These are phyloP conservation scores for Penicillium nordicum DNA, from an alignment of 2,329 filamentous ascomycete species.

Conservation along the genomic window DNA sequence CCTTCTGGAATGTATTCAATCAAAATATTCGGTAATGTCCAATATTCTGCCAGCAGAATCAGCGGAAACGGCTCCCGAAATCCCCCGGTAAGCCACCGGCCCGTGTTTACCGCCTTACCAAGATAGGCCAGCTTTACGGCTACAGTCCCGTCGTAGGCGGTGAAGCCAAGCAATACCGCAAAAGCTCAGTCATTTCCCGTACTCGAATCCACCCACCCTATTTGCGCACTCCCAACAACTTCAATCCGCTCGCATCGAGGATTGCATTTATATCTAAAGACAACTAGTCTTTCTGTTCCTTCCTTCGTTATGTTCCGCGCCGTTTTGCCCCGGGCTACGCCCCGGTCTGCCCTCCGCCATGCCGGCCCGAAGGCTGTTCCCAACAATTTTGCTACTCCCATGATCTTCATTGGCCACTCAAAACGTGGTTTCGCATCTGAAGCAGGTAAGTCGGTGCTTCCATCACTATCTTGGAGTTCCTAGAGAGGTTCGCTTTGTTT, in stretches of 20 bases:
- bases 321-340: conserved; percentile 49
- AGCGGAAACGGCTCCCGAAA: neutral
- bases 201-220: conserved; percentile 16
- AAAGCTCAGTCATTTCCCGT: conserved; percentile 25
- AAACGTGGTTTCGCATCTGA: conserved; percentile 57
- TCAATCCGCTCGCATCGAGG: conserved; percentile 25
- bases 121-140: neutral
- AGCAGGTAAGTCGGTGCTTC: conserved; percentile 36
- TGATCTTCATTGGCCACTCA: conserved; percentile 47
- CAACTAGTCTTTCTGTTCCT: conserved; percentile 27
- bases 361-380: conserved; percentile 36
- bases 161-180: conserved; percentile 25
- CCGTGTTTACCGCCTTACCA: neutral
- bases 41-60: neutral
- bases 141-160: neutral
- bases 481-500: conserved; percentile 15
- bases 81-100: neutral
- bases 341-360: conserved; percentile 43
- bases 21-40: neutral
- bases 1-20: neutral
- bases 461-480: neutral
- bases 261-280: conserved; percentile 24
- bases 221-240: conserved; percentile 18
- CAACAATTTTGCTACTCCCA: conserved; percentile 36
- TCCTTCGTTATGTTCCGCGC: conserved; percentile 50